These are phyloP conservation scores for Russula sp. DNA, from an alignment of 768 basidiomycete genomes.

Conservation along the genomic window DNA sequence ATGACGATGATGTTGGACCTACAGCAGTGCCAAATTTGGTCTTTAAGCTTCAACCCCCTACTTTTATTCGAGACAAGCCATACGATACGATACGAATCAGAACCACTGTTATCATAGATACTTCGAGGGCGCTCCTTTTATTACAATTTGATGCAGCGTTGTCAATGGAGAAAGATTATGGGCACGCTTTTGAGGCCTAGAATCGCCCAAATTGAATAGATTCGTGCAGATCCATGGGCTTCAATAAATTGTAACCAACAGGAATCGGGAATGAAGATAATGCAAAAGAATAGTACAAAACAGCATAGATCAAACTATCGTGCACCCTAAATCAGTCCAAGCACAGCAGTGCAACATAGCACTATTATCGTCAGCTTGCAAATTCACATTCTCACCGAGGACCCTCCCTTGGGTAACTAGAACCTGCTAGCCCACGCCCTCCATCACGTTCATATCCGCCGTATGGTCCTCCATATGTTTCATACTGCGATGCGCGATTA, in stretches of 20 bases:
- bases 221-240: not conserved
- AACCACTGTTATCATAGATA: not conserved
- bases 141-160: not conserved
- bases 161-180: not conserved
- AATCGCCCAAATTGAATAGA: not conserved
- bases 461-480: constrained; percentile 10
- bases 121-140: not conserved
- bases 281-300: constrained; percentile 3
- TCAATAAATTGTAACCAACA: not conserved
- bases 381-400: constrained; percentile 1
- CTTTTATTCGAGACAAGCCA: not conserved
- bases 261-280: not conserved
- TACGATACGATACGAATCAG: not conserved
- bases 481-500: constrained; percentile 1
- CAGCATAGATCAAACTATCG: constrained; percentile 1
- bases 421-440: constrained; percentile 8
- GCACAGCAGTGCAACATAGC: not conserved
- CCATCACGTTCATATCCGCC: constrained; percentile 19
- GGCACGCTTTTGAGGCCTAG: not conserved
- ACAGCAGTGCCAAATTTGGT: not conserved
- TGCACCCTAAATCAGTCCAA: constrained; percentile 3
- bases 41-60: not conserved
- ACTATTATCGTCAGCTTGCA: not conserved
- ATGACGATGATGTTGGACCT: not conserved
- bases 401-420: constrained; percentile 13